Evolutionary conservation across 177 flowering plant species (phyloP).

Genomic region (Telopea speciosissima): DNA sequence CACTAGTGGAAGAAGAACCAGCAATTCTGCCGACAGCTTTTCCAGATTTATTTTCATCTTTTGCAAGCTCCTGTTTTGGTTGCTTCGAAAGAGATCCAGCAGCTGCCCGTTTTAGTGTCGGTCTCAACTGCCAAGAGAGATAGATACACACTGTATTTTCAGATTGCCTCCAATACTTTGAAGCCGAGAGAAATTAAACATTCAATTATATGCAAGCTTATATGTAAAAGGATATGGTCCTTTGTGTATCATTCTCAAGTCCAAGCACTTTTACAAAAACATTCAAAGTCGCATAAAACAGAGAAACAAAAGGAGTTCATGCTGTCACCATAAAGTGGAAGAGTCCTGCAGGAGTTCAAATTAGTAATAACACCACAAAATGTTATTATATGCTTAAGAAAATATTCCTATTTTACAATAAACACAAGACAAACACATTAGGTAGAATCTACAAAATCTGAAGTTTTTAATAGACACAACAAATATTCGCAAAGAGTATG

Average conservation of each 20-base stretch:
- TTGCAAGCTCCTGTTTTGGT: conserved; percentile 46
- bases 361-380: not conserved
- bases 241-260: not conserved
- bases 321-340: not conserved
- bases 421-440: too few species aligned
- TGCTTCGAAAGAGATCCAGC: conserved; percentile 46
- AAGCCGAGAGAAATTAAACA: not conserved
- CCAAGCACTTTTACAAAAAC: not conserved
- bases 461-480: too few species aligned
- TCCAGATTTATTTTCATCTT: conserved; percentile 63
- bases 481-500: too few species aligned
- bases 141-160: not conserved
- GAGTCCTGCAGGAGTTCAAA: not conserved
- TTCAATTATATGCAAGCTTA: not conserved
- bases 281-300: not conserved
- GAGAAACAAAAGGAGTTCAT: too few species aligned
- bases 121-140: conserved; percentile 38
- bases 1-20: conserved; percentile 27
- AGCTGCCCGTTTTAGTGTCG: conserved; percentile 37
- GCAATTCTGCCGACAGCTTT: conserved; percentile 41
- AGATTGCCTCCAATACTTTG: too few species aligned
- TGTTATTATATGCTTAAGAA: too few species aligned
- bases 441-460: too few species aligned
- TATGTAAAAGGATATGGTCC: not conserved
- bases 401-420: too few species aligned